Percentiles rank a stretch among this genome's conserved stretches.
These are phyloP conservation scores for Magnolia officinalis DNA, from an alignment of 164 flowering plant genomes.

Conservation along the genomic window DNA sequence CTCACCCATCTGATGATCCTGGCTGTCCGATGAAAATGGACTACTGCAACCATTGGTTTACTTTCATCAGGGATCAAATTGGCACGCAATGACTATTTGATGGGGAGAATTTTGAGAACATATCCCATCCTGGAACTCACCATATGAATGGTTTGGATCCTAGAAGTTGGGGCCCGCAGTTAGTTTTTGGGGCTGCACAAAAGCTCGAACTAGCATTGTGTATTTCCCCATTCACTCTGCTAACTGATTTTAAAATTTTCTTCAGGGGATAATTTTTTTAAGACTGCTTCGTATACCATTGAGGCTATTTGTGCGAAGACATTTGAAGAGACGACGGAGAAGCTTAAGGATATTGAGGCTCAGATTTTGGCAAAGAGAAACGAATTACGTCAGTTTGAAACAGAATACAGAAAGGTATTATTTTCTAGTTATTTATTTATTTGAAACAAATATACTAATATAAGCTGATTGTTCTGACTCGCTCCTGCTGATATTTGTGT, in stretches of 20 bases:
- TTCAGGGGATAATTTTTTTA: constrained; percentile 95
- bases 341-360: constrained; percentile 84
- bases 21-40: not conserved
- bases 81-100: not conserved
- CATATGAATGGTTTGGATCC: not conserved
- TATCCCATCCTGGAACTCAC: not conserved
- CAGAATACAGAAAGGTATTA: constrained; percentile 78
- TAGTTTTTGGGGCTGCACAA: not conserved
- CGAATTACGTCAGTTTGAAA: constrained; percentile 91
- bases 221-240: not conserved
- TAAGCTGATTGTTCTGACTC: not conserved
- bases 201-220: not conserved
- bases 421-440: not conserved
- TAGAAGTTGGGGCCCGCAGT: no score
- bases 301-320: constrained; percentile 92
- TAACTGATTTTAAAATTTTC: constrained; percentile 10
- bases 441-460: not conserved
- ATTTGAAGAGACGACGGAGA: constrained; percentile 70
- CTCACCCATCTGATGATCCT: not conserved
- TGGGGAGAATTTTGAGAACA: not conserved
- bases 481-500: constrained; percentile 14
- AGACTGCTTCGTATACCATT: constrained; percentile 84
- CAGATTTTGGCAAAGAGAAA: constrained; percentile 84
- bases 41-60: not conserved
- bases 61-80: not conserved